Evolutionary conservation across 768 basidiomycete species (phyloP).

Genomic region (Cystobasidium onofrii): DNA sequence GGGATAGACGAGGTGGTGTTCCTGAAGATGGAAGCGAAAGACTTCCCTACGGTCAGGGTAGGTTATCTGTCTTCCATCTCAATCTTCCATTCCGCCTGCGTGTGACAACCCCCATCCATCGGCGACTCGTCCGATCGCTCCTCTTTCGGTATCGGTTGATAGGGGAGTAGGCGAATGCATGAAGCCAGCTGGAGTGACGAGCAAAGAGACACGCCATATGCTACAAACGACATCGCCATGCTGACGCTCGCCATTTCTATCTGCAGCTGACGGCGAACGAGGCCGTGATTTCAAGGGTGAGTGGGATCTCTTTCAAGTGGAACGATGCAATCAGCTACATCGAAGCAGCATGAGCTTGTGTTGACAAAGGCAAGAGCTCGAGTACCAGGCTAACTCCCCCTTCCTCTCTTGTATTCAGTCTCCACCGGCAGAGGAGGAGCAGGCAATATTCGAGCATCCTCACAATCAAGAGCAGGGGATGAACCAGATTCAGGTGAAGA

Average conservation of each 20-base stretch:
- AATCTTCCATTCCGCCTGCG: not conserved
- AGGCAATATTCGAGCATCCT: slow-evolving; percentile 26
- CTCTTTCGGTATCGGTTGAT: no score
- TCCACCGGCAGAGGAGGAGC: slow-evolving; percentile 28
- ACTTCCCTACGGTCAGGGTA: not conserved
- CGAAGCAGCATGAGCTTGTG: no score
- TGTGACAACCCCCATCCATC: no score
- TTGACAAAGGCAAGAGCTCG: not conserved
- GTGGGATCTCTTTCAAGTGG: no score
- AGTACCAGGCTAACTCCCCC: not conserved
- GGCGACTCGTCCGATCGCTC: no score
- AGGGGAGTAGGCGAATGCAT: no score
- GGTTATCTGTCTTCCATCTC: not conserved
- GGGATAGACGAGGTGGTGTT: slow-evolving; percentile 6
- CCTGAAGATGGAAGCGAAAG: not conserved
- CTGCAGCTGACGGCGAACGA: not conserved
- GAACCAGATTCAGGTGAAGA: not conserved
- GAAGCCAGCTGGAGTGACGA: no score
- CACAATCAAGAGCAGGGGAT: slow-evolving; percentile 3
- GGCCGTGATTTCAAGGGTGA: slow-evolving; percentile 10
- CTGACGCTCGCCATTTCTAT: not conserved
- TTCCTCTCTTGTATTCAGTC: not conserved
- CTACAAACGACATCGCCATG: not conserved
- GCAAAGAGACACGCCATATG: not conserved
- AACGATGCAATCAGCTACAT: no score